Percentiles rank a stretch among this genome's conserved stretches.
These are phyloP conservation scores for Leccinum obscurum DNA, from an alignment of 768 basidiomycete genomes.

Conservation along the genomic window DNA sequence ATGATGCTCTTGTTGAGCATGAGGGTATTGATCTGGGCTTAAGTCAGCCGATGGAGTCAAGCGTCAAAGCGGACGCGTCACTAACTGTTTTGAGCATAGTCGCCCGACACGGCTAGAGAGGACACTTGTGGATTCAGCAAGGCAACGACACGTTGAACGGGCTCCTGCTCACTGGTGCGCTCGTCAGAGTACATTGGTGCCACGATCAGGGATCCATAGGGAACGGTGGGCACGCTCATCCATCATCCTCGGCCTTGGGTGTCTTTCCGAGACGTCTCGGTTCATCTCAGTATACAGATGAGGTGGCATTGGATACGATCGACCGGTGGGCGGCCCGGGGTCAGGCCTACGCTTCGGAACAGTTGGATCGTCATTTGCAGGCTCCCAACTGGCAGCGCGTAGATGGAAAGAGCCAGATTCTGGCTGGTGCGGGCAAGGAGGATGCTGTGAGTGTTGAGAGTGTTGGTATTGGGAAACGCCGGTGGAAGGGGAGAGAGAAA, in stretches of 20 bases:
- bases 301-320: constrained; percentile 36
- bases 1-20: constrained; percentile 36
- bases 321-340: constrained; percentile 31
- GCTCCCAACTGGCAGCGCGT: constrained; percentile 61
- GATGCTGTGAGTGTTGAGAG: constrained; percentile 27
- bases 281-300: constrained; percentile 38
- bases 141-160: constrained; percentile 10
- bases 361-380: constrained; percentile 36
- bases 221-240: constrained; percentile 34
- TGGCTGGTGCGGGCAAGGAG: constrained; percentile 28
- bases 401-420: constrained; percentile 47
- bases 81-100: constrained; percentile 45
- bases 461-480: constrained; percentile 33
- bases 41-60: constrained; percentile 19
- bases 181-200: constrained; percentile 57
- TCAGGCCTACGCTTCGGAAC: constrained; percentile 38
- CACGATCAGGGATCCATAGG: constrained; percentile 47
- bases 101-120: constrained; percentile 42
- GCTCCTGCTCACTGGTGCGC: constrained; percentile 47
- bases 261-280: constrained; percentile 32
- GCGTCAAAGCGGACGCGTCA: constrained; percentile 23
- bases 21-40: constrained; percentile 33
- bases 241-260: constrained; percentile 26
- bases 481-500: constrained; percentile 21
- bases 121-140: constrained; percentile 20